Conservation (phyloP, 345 rosid genomes). For the Pistacia vera region DNA sequence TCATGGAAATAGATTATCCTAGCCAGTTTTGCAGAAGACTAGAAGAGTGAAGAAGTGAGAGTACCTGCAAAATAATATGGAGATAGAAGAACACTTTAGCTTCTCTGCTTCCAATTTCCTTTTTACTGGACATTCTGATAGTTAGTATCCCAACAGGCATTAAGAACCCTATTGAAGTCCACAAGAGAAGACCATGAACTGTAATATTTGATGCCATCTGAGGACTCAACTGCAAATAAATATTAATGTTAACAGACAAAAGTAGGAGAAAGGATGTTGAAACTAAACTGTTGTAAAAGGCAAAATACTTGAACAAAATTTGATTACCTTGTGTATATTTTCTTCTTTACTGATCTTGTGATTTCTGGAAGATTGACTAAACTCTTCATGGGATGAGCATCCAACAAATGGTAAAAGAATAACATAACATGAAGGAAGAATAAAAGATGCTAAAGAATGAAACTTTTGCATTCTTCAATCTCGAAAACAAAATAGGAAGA, state of each 20-base stretch:
- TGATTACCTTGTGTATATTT: slow-evolving; percentile 33
- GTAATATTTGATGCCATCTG: slow-evolving; percentile 51
- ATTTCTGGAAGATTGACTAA: slow-evolving; percentile 5
- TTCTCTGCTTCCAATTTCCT: slow-evolving; percentile 34
- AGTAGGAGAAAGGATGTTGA: neutral
- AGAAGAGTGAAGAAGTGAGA: neutral
- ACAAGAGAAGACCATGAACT: slow-evolving; percentile 75
- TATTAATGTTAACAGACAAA: neutral
- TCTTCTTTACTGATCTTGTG: slow-evolving; percentile 26
- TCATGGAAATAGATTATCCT: neutral
- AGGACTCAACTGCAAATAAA: slow-evolving; percentile 38
- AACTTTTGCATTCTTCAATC: slow-evolving; percentile 28
- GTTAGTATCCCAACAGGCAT: slow-evolving; percentile 76
- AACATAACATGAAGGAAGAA: slow-evolving; percentile 17
- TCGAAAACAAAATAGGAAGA: slow-evolving; percentile 7
- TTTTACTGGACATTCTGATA: slow-evolving; percentile 62
- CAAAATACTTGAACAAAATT: neutral
- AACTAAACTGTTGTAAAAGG: neutral
- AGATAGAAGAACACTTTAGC: slow-evolving; percentile 53
- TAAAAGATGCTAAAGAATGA: slow-evolving; percentile 10
- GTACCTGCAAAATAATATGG: slow-evolving; percentile 77
- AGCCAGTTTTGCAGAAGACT: neutral
- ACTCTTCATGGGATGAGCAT: slow-evolving; percentile 32
- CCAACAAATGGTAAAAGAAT: slow-evolving; percentile 29
- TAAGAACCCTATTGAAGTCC: slow-evolving; percentile 84